Percentiles rank a stretch among this genome's conserved stretches.
These are phyloP conservation scores for Camptophora hylomeconis DNA, from an alignment of 2,329 filamentous ascomycete species.

Conservation along the genomic window DNA sequence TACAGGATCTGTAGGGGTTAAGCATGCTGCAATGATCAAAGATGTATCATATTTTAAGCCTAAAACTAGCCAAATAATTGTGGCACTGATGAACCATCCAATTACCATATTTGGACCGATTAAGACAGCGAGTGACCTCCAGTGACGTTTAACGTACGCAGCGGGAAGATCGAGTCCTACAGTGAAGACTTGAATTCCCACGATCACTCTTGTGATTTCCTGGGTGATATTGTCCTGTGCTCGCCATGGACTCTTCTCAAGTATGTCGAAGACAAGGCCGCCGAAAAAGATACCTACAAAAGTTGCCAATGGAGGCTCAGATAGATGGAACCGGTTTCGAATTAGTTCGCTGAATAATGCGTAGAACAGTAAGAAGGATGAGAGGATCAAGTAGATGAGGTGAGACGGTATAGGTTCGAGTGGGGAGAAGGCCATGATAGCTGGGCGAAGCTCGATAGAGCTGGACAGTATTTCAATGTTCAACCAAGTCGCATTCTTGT, in stretches of 20 bases:
- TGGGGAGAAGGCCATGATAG: too few species aligned
- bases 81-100: constrained; percentile 47
- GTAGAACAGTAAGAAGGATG: constrained; percentile 45
- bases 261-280: constrained; percentile 68
- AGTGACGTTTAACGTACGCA: constrained; percentile 44
- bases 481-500: too few species aligned
- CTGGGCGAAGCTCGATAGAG: too few species aligned
- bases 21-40: constrained; percentile 39
- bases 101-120: constrained; percentile 40
- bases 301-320: constrained; percentile 53
- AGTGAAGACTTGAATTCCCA: constrained; percentile 86
- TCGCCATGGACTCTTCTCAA: constrained; percentile 64
- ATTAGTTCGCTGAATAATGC: constrained; percentile 47
- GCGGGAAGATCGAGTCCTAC: constrained; percentile 82
- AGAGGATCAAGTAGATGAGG: constrained; percentile 45
- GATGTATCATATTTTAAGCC: constrained; percentile 32
- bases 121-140: constrained; percentile 36
- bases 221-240: constrained; percentile 76
- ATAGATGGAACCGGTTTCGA: constrained; percentile 46
- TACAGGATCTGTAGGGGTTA: constrained; percentile 45
- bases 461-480: too few species aligned
- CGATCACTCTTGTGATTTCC: constrained; percentile 77
- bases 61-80: constrained; percentile 36
- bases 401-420: constrained; percentile 43
- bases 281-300: constrained; percentile 81